Evolutionary conservation across 208 protist species (phyloP).

Genomic region (Histomonas meleagridis): DNA sequence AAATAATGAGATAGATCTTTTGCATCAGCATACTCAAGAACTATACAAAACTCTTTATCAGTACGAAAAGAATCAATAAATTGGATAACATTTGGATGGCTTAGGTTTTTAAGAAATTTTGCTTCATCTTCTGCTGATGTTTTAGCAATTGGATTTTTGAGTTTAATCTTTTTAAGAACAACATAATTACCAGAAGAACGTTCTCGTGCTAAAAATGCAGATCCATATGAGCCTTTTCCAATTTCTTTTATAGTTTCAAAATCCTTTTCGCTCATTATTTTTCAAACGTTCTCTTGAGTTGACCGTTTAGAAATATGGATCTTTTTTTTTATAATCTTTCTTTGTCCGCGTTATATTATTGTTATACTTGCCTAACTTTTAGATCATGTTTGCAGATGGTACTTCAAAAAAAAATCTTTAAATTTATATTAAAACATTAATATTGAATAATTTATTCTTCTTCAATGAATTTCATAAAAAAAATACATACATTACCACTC

Average conservation of each 20-base stretch:
- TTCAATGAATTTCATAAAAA: too few relatives aligned
- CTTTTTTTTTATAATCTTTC: too few relatives aligned
- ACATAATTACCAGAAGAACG: neutral
- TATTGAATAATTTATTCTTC: too few relatives aligned
- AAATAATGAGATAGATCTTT: slow-evolving; percentile 39
- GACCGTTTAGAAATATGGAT: too few relatives aligned
- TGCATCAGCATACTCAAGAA: slow-evolving; percentile 44
- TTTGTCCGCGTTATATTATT: too few relatives aligned
- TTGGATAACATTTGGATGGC: slow-evolving; percentile 34
- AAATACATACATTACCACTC: too few relatives aligned
- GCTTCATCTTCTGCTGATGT: slow-evolving; percentile 34
- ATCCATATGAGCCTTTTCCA: slow-evolving; percentile 37
- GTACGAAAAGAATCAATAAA: slow-evolving; percentile 32
- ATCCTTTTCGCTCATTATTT: too few relatives aligned
- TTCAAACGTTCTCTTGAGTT: too few relatives aligned
- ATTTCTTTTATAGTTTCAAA: slow-evolving; percentile 34
- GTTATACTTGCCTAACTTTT: too few relatives aligned
- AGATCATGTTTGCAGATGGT: too few relatives aligned
- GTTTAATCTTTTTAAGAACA: slow-evolving; percentile 35
- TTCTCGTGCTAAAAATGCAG: slow-evolving; percentile 8
- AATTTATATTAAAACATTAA: too few relatives aligned
- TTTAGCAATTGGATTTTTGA: neutral
- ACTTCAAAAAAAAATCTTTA: too few relatives aligned
- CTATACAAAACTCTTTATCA: slow-evolving; percentile 34
- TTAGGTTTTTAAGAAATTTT: neutral